These are phyloP conservation scores for Selaginella moellendorffii DNA, from an alignment of 75 land plant genomes.

Conservation along the genomic window DNA sequence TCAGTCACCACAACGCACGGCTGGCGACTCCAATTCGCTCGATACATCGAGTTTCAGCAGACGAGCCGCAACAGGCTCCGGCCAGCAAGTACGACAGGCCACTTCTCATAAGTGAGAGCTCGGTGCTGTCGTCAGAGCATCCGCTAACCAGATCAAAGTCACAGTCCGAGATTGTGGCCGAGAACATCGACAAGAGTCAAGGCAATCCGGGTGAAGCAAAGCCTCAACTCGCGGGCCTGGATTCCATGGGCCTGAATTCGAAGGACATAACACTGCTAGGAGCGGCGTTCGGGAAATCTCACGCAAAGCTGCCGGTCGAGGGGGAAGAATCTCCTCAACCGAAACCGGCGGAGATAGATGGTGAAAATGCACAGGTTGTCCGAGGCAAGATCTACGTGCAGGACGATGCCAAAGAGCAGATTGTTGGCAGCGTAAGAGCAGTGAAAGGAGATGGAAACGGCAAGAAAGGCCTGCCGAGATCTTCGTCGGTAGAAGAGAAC, in stretches of 20 bases:
- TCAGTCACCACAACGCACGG: not conserved
- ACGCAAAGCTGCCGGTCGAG: not conserved
- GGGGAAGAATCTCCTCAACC: not conserved
- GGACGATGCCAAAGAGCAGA: not conserved
- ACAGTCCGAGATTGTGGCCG: not conserved
- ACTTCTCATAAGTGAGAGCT: not conserved
- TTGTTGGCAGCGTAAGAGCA: not conserved
- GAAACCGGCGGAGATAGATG: not conserved
- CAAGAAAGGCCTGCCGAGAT: not conserved
- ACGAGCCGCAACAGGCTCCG: not conserved
- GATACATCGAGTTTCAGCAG: not conserved
- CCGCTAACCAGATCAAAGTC: too few relatives aligned
- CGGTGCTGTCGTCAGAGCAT: too few relatives aligned
- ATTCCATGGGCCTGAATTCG: conserved; percentile 3
- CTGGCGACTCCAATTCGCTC: not conserved
- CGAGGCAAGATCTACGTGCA: not conserved
- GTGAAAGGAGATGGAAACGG: not conserved
- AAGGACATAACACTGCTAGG: conserved; percentile 7
- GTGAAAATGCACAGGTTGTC: not conserved
- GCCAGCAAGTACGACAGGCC: not conserved
- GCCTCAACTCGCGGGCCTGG: not conserved
- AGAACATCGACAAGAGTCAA: not conserved
- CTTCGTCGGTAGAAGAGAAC: conserved; percentile 50
- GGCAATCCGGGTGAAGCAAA: too few relatives aligned
- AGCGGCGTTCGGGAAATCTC: conserved; percentile 2